These are phyloP conservation scores for Candida gorgasii DNA, from an alignment of 805 yeast genomes.

Conservation along the genomic window DNA sequence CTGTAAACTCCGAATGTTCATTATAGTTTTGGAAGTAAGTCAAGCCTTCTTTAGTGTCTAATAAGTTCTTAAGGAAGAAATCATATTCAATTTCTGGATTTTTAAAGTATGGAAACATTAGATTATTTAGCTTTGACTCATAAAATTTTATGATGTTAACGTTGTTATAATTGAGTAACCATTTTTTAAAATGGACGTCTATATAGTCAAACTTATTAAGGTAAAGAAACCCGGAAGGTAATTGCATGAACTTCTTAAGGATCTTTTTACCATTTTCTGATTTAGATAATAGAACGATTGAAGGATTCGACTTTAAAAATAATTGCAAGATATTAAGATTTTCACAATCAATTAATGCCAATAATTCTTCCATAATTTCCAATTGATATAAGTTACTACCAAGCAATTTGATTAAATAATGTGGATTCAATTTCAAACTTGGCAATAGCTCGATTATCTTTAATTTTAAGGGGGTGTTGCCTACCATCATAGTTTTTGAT, in stretches of 20 bases:
- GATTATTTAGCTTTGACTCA: slow-evolving; percentile 37
- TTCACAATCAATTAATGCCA: slow-evolving; percentile 1
- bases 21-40: slow-evolving; percentile 40
- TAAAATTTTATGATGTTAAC: slow-evolving; percentile 48
- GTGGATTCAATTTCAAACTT: slow-evolving; percentile 5
- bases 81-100: slow-evolving; percentile 2
- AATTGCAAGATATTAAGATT: neutral
- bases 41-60: slow-evolving; percentile 80
- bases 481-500: slow-evolving; percentile 63
- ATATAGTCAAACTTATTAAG: slow-evolving; percentile 60
- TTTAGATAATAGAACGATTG: slow-evolving; percentile 39
- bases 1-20: slow-evolving; percentile 9
- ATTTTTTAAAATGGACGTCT: slow-evolving; percentile 62
- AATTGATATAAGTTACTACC: slow-evolving; percentile 12
- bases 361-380: slow-evolving; percentile 7
- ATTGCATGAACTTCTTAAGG: slow-evolving; percentile 62
- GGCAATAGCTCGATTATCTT: slow-evolving; percentile 10
- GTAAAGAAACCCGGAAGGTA: slow-evolving; percentile 69
- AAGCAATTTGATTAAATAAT: slow-evolving; percentile 6
- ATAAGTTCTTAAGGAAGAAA: slow-evolving; percentile 71
- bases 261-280: slow-evolving; percentile 41
- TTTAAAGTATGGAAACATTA: slow-evolving; percentile 27
- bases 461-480: slow-evolving; percentile 51
- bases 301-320: slow-evolving; percentile 50
- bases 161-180: slow-evolving; percentile 53